Percentiles rank a stretch among this genome's conserved stretches.
Evolutionary conservation across 202 grass and related monocot species (phyloP).

Genomic region (Brachypodium distachyon): DNA sequence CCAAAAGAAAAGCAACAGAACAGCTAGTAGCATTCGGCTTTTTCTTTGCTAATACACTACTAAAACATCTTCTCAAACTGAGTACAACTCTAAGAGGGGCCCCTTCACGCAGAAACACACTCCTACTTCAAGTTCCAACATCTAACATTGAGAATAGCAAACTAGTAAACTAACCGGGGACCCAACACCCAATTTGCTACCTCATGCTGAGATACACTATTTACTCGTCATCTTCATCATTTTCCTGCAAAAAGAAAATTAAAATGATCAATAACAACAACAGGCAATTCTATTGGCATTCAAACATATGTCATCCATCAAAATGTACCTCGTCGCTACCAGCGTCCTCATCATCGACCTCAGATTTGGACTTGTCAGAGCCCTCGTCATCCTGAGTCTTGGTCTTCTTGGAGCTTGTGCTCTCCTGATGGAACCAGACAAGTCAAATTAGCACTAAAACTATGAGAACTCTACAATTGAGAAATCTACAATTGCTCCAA

Average conservation of each 20-base stretch:
- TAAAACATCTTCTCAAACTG: conserved; percentile 13
- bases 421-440: conserved; percentile 35
- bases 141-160: conserved; percentile 30
- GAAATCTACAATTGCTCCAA: not conserved
- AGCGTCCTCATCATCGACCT: conserved; percentile 65
- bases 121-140: not conserved
- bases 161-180: conserved; percentile 32
- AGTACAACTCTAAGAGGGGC: conserved; percentile 9
- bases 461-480: not conserved
- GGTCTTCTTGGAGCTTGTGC: conserved; percentile 44
- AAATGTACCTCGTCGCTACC: conserved; percentile 44
- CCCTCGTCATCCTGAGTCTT: conserved; percentile 30
- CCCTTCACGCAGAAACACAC: conserved; percentile 5
- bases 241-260: conserved; percentile 30
- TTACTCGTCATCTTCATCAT: conserved; percentile 57
- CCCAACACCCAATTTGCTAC: conserved; percentile 34
- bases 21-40: conserved; percentile 25
- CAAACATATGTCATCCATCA: not conserved
- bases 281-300: not conserved
- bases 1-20: conserved; percentile 48
- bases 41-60: conserved; percentile 45
- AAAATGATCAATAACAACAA: not conserved
- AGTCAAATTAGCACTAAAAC: not conserved
- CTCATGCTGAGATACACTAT: conserved; percentile 17
- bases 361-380: conserved; percentile 75